A percentile compares a stretch with the other conserved stretches of the same genome.
Evolutionary conservation across 2,329 filamentous ascomycete genomes (phyloP).

Genomic region (Daldinia sp.): DNA sequence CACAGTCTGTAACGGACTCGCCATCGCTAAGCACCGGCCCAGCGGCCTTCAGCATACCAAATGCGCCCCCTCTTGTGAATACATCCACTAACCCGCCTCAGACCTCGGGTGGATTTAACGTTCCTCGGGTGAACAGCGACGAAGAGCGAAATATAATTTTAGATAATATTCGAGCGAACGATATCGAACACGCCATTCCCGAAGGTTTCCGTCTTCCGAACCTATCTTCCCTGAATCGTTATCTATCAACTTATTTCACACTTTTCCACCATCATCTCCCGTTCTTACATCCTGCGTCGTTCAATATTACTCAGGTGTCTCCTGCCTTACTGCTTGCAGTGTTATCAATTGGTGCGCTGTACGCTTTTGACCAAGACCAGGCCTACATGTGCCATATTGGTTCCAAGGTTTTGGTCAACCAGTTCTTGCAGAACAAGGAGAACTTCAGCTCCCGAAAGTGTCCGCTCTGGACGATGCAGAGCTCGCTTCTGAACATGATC

Average conservation of each 20-base stretch:
- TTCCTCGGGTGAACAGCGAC: slow-evolving; percentile 83
- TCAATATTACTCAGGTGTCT: slow-evolving; percentile 80
- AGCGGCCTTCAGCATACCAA: slow-evolving; percentile 19
- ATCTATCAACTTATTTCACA: slow-evolving; percentile 94
- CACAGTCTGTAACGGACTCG: slow-evolving; percentile 77
- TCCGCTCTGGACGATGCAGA: slow-evolving; percentile 98
- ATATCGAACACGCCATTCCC: slow-evolving; percentile 82
- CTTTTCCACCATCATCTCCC: slow-evolving; percentile 97
- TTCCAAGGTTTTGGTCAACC: slow-evolving; percentile 95
- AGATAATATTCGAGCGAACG: slow-evolving; percentile 83
- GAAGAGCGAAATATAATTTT: slow-evolving; percentile 86
- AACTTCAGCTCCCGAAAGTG: slow-evolving; percentile 98
- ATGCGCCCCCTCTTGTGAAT: slow-evolving; percentile 53
- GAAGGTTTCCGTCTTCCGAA: slow-evolving; percentile 90
- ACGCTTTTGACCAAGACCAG: slow-evolving; percentile 96
- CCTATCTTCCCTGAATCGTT: slow-evolving; percentile 83
- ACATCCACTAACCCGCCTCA: slow-evolving; percentile 74
- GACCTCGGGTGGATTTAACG: slow-evolving; percentile 71
- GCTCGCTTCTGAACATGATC: slow-evolving; percentile 96
- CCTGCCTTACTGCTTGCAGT: slow-evolving; percentile 87
- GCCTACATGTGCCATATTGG: slow-evolving; percentile 98
- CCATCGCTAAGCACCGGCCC: slow-evolving; percentile 73
- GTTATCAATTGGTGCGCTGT: slow-evolving; percentile 92
- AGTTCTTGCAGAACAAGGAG: slow-evolving; percentile 97
- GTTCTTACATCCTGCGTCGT: slow-evolving; percentile 92